Percentiles rank a stretch among this genome's conserved stretches.
Conservation (phyloP, 768 basidiomycete genomes). For the Termitomyces heimii region DNA sequence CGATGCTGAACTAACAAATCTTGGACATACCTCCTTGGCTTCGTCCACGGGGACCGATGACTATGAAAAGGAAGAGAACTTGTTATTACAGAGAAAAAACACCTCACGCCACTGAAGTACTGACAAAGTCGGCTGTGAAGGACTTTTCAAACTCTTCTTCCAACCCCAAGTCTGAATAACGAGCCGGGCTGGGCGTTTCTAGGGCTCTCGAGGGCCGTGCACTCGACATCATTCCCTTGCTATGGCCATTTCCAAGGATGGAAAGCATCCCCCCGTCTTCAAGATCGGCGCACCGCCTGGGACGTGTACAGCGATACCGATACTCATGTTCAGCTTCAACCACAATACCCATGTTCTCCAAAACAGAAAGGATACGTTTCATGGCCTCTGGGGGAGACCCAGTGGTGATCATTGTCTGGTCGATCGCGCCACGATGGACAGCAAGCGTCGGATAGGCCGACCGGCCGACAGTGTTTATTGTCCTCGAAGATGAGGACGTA, state of each 20-base stretch:
- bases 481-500: not conserved
- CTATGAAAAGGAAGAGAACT: not conserved
- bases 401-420: constrained; percentile 78
- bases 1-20: not conserved
- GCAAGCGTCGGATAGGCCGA: constrained; percentile 12
- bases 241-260: not conserved
- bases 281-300: constrained; percentile 28
- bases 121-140: not conserved
- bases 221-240: not conserved
- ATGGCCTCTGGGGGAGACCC: constrained; percentile 73
- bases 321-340: constrained; percentile 76
- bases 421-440: constrained; percentile 82
- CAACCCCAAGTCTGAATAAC: constrained; percentile 10
- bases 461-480: not conserved
- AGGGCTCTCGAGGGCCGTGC: not conserved
- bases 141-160: constrained; percentile 25
- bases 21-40: not conserved
- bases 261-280: not conserved
- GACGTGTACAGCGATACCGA: constrained; percentile 65
- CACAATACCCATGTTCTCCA: constrained; percentile 78
- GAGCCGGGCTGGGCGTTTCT: not conserved
- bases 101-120: not conserved
- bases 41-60: not conserved
- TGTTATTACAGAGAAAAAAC: not conserved
- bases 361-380: constrained; percentile 59